Evolutionary conservation across 495 filamentous ascomycete species (phyloP), one percentile per base, ranked within the genome.

Genomic region (Penicillium verhagenii): DNA sequence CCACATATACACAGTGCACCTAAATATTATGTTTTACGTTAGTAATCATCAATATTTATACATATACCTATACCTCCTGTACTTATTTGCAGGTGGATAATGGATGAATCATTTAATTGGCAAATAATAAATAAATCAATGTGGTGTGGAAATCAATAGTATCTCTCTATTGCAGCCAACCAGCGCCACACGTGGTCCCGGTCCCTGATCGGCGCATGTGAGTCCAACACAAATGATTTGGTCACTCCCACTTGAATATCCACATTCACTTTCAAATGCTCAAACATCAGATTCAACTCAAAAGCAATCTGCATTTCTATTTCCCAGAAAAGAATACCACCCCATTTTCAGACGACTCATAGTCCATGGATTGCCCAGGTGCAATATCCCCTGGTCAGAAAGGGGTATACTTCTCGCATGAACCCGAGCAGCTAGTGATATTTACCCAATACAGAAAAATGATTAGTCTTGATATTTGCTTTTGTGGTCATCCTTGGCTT

Each of bases 121-220:
- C n/a, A n/a, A n/a, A n/a, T n/a, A n/a, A n/a, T n/a, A n/a, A n/a
- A n/a, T n/a, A n/a, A n/a, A n/a, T n/a, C n/a, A n/a, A n/a, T n/a
- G n/a, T n/a, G 33, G 33, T 4, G 14, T 35, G 33, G 14, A n/a
- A n/a, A n/a, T n/a, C n/a, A n/a, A 35, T 16, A 16, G 6, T 35
- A 9, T 28, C 26, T 9, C 28, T 10, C 9, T 31, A 8, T 8
- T 11, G 28, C 9, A 11, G 37, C 18, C 37, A 16, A 16, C n/a
- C 20, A 24, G 40, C 42, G 23, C 42, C 42, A 45, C 45, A 31
- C 45, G 45, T 48, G 25, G 26, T 37, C 1, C 13, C 6, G n/a
- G 31, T 48, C 31, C 33, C 57, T 60, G 57, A 55, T 53, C 49
- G 23, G 20, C 44, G 25, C 58, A 60, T 60, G 58, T 60, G 58